phyloP scores from a whole-genome alignment of 192 early-diverging fungal species.

The Rhizophagus clarus region DNA sequence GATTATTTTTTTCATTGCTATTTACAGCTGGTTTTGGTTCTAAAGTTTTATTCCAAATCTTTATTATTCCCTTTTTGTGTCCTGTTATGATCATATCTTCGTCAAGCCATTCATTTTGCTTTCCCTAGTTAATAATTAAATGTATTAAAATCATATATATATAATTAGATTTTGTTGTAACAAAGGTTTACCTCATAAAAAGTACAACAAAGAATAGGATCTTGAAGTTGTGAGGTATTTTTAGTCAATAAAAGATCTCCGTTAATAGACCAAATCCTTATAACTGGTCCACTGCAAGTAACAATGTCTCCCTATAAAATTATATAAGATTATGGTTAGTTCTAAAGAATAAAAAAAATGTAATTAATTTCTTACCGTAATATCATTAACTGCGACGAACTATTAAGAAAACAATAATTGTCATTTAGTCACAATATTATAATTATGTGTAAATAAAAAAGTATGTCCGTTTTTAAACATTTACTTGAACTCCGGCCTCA shows the following conservation, averaged over 20 bases:
- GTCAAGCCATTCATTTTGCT: conserved; percentile 49
- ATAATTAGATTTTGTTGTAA: neutral
- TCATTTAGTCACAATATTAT: neutral
- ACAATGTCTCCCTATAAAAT: conserved; percentile 60
- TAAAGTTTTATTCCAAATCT: conserved; percentile 31
- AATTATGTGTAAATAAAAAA: neutral
- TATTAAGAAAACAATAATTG: neutral
- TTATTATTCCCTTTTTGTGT: conserved; percentile 56
- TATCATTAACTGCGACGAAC: conserved; percentile 56
- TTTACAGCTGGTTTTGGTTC: no score
- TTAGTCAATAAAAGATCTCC: conserved; percentile 62
- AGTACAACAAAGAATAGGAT: conserved; percentile 54
- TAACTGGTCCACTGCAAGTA: conserved; percentile 57
- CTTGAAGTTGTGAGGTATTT: conserved; percentile 47
- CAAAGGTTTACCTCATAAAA: conserved; percentile 50
- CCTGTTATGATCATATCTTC: conserved; percentile 60
- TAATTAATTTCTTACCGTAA: conserved; percentile 46
- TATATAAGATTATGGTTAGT: neutral
- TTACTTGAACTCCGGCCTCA: conserved; percentile 50
- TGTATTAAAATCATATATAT: neutral
- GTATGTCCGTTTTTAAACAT: neutral
- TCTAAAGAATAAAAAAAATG: neutral
- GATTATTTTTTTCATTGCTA: neutral
- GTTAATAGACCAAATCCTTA: conserved; percentile 66
- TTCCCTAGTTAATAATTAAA: conserved; percentile 28